Percentiles rank a stretch among this genome's conserved stretches.
Evolutionary conservation across 345 rosid species (phyloP).

Genomic region (Diplotaxis tenuifolia): DNA sequence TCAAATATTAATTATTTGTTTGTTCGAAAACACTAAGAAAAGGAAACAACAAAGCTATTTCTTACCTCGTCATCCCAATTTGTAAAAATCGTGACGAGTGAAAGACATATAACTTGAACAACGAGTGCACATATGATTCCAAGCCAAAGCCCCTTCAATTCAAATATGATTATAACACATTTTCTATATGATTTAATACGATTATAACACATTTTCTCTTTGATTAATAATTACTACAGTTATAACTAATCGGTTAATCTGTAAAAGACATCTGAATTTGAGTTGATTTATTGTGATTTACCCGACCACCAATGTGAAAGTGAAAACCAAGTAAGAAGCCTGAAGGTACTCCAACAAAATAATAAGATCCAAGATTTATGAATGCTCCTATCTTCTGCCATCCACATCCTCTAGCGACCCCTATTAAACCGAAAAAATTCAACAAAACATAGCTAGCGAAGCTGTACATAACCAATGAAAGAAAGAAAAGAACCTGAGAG

Average conservation of each 20-base stretch:
- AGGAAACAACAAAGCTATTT: neutral
- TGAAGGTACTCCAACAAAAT: constrained; percentile 47
- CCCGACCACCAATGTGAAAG: constrained; percentile 40
- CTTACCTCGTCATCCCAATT: constrained; percentile 38
- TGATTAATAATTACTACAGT: neutral
- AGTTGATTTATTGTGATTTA: constrained; percentile 4
- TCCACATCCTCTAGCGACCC: constrained; percentile 58
- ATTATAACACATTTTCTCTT: neutral
- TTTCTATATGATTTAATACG: neutral
- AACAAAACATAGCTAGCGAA: neutral
- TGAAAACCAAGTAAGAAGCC: constrained; percentile 43
- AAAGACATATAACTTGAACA: constrained; percentile 38
- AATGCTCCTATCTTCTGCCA: constrained; percentile 54
- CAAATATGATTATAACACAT: neutral
- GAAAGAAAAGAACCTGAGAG: constrained; percentile 33
- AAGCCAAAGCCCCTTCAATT: constrained; percentile 36
- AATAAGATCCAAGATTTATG: constrained; percentile 47
- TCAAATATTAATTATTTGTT: neutral
- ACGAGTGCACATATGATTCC: constrained; percentile 51
- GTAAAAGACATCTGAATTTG: neutral
- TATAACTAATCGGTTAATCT: neutral
- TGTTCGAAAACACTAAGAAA: neutral
- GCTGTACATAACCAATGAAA: constrained; percentile 15
- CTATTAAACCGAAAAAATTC: constrained; percentile 16
- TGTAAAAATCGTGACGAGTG: constrained; percentile 19